Base-by-base conservation (phyloP, 306 rosid genomes). In the Cucurbita argyrosperma region DNA sequence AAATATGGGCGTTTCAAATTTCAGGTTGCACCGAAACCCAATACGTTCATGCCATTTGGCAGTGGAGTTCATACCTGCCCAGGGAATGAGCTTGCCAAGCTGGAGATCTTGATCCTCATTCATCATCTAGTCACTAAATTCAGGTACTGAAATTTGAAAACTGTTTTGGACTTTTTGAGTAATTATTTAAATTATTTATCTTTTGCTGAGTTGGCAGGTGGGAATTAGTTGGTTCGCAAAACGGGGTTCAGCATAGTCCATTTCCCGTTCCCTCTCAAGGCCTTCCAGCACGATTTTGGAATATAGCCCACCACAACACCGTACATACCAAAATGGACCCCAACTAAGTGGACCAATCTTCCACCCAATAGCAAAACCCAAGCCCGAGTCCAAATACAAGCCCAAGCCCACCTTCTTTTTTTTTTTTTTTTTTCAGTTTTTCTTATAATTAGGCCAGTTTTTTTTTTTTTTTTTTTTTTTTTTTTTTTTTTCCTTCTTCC, bases 41-140 rank as follows among this genome's bases (percentile, higher is more conserved):
- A 90, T 64, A 87, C 98, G 53, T 89, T 89, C 75, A 83, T 86
- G 97, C 97, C 98, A 80, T 94, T 94, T 83, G 97, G 98, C 21
- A 87, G 80, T 59, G 98, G 98, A 80, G 91, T 81, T n/a, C 97
- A 94, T 80, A 87, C 97, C 35, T 94, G 98, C 79, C 97, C 98
- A 2, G 98, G 98, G 76, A 94, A 90, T 77, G 94, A 90, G 77
- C 96, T 94, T 46, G 96, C 98, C 50, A 94, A 90, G 84, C 86
- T 90, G 78, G 97, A 94, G 84, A 80, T 86, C 0, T 74, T 94
- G 75, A 81, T 88, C 47, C 85, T 86, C 92, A 77, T 90, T 75
- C 98, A 94, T 84, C 90, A 94, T 78, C 76, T 94, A 77, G 95
- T 89, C 78, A 90, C 94, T 73, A 83, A 89, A 35, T 89, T 90